Evolutionary conservation across 2,329 filamentous ascomycete species (phyloP), one percentile per base, ranked within the genome.

Genomic region (Aquanectria penicillioides): DNA sequence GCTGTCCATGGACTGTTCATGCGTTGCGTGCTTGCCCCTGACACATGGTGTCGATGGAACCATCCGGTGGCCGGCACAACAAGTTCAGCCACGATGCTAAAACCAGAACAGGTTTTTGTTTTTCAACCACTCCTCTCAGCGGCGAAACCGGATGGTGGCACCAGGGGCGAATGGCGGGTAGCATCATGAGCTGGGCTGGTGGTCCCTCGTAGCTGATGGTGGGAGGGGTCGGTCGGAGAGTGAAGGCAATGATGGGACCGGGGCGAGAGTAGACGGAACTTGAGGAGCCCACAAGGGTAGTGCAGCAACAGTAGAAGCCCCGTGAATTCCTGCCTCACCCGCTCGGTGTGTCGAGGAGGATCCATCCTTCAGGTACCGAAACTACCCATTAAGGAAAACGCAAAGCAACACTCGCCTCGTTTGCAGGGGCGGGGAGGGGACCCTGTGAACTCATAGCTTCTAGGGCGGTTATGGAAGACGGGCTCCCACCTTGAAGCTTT

Each of bases 201-300:
- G 11, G 23, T 17, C 17, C 26, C 29, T 50, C 47, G 50, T 22
- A 48, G 46, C 47, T 57, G 28, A 66, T 61, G 66, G 64, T 63
- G 64, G 58, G 66, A 69, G 66, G 64, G 57, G 65, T 47, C 55
- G 37, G 51, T 62, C 55, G 65, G 37, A 55, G 66, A 52, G 48
- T 33, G 52, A 40, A 40, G 11, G 34, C 34, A 43, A 61, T 33
- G 25, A 44, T 44, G 37, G 26, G 44, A 22, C 46, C 23, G 34
- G 31, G 53, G 57, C 43, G 36, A 41, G 49, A 47, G 54, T 17
- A 28, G 22, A 20, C 18, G 28, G 15, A 47, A 36, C 37, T 20
- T 40, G 34, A 37, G 28, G 46, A 33, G 53, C 34, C 55, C 10
- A 33, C 43, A 57, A 46, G 22, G 54, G 47, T 25, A 43, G 17